These are phyloP conservation scores for Pseudotsuga menziesii DNA, from an alignment of 75 land plant genomes.

Conservation along the genomic window DNA sequence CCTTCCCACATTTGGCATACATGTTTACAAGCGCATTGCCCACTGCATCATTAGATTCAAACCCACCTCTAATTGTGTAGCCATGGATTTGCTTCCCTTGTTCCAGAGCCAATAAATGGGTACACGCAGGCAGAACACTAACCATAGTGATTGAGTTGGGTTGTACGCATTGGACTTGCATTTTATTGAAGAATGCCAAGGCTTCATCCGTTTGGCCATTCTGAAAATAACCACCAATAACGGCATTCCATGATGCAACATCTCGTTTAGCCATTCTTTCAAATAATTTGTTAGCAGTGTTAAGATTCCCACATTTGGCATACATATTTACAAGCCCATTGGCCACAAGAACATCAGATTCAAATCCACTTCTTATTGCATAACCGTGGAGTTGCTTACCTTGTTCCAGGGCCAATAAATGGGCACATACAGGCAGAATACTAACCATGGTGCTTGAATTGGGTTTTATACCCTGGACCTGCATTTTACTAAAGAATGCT, in stretches of 20 bases:
- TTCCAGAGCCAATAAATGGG: conserved; percentile 3
- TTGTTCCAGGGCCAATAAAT: no score
- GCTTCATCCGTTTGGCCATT: conserved; percentile 9
- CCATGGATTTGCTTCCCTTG: conserved; percentile 24
- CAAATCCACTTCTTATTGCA: conserved; percentile 29
- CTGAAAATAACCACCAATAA: conserved; percentile 13
- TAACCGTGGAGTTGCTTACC: conserved; percentile 49
- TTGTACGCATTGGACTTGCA: conserved; percentile 20
- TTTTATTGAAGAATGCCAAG: background rate
- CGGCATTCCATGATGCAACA: conserved; percentile 15
- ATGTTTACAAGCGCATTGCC: conserved; percentile 48
- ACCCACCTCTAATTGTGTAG: conserved; percentile 11
- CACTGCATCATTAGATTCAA: conserved; percentile 20
- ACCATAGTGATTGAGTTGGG: conserved; percentile 12
- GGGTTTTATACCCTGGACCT: no score
- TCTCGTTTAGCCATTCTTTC: conserved; percentile 10
- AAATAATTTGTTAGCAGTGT: conserved; percentile 12
- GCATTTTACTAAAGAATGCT: no score
- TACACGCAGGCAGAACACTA: conserved; percentile 18
- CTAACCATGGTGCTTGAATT: no score
- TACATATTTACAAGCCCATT: conserved; percentile 22
- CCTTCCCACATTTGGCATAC: conserved; percentile 35
- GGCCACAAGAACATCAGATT: conserved; percentile 8
- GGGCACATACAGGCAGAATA: no score
- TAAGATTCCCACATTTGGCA: conserved; percentile 14